Evolutionary conservation across 1,139 yeast species (phyloP).

Genomic region (Debaryomyces udenii): DNA sequence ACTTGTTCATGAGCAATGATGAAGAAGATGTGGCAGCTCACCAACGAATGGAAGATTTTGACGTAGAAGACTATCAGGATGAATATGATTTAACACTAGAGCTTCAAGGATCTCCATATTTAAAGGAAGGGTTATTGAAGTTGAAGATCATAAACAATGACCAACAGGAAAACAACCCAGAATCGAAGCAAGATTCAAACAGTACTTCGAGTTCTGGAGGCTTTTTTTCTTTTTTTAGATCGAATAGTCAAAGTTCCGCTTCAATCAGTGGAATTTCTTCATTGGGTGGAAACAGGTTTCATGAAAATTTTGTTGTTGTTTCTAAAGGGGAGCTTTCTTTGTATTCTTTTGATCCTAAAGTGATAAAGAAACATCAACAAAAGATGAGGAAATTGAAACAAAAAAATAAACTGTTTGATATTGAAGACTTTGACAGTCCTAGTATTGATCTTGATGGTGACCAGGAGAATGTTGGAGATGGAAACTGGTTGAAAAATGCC

Average conservation of each 20-base stretch:
- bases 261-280: constrained; percentile 7
- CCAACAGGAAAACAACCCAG: constrained; percentile 35
- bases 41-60: constrained; percentile 38
- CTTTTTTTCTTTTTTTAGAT: constrained; percentile 26
- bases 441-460: constrained; percentile 15
- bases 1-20: constrained; percentile 19
- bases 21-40: constrained; percentile 19
- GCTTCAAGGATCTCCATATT: constrained; percentile 75
- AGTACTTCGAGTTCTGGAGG: constrained; percentile 22
- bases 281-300: constrained; percentile 34
- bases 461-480: constrained; percentile 54
- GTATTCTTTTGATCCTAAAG: constrained; percentile 54
- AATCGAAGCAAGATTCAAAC: constrained; percentile 14
- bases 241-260: constrained; percentile 6
- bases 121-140: constrained; percentile 72
- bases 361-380: constrained; percentile 45
- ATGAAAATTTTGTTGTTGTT: constrained; percentile 56
- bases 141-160: constrained; percentile 49
- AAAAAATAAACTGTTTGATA: constrained; percentile 21
- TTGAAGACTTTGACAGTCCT: constrained; percentile 20
- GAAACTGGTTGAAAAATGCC: constrained; percentile 65
- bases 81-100: constrained; percentile 62
- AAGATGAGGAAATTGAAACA: constrained; percentile 32
- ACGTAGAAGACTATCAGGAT: constrained; percentile 50
- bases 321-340: constrained; percentile 60